Evolutionary conservation across 73 alveolate genomes (phyloP).

Genomic region (Paramecium primaurelia): DNA sequence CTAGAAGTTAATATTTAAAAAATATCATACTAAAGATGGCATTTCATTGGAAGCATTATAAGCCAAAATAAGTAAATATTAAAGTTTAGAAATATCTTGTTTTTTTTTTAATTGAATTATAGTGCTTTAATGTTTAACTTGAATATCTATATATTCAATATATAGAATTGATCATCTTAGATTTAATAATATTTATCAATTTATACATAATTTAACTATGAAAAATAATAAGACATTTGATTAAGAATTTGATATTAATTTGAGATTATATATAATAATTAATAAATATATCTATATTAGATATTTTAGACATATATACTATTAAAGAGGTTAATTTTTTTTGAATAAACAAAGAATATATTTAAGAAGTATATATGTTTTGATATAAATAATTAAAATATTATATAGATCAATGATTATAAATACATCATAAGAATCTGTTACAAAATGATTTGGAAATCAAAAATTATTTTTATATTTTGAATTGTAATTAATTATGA

Average conservation of each 20-base stretch:
- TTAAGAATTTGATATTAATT: not conserved
- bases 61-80: not conserved
- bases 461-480: not conserved
- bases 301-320: no score
- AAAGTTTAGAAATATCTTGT: not conserved
- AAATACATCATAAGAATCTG: not conserved
- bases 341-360: no score
- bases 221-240: not conserved
- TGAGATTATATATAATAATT: no score
- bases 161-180: not conserved
- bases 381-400: no score
- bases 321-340: no score
- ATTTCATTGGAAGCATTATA: not conserved
- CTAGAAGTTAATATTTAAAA: not conserved
- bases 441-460: not conserved
- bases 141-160: not conserved
- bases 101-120: not conserved
- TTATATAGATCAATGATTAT: not conserved
- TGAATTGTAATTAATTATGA: slow-evolving; percentile 4
- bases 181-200: no score
- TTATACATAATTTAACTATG: no score
- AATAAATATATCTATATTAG: no score
- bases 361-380: no score
- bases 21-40: not conserved
- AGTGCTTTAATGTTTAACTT: not conserved